phyloP scores from a whole-genome alignment of 208 protist species.

The Trypanosoma mega region DNA sequence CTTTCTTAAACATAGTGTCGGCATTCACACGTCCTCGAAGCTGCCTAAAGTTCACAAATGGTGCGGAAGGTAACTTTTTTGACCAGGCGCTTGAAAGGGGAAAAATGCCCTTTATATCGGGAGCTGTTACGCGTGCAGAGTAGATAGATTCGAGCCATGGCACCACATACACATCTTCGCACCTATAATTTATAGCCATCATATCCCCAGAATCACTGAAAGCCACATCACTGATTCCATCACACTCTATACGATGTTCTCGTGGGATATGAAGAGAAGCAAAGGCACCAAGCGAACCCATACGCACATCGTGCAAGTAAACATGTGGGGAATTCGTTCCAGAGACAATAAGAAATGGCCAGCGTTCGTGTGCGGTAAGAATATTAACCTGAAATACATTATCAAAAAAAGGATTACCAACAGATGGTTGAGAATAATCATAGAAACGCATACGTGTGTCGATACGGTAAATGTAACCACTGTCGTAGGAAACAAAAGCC shows the following conservation, averaged over 20 bases:
- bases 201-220: constrained; percentile 45
- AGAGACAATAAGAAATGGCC: constrained; percentile 40
- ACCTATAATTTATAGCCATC: constrained; percentile 44
- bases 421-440: background rate
- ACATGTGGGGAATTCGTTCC: constrained; percentile 38
- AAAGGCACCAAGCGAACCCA: constrained; percentile 32
- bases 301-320: constrained; percentile 56
- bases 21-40: constrained; percentile 35
- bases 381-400: constrained; percentile 25
- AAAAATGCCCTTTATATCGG: background rate
- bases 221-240: constrained; percentile 36
- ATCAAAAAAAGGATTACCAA: constrained; percentile 22
- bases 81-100: background rate
- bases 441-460: constrained; percentile 31
- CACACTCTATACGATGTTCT: background rate
- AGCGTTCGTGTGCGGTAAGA: constrained; percentile 32
- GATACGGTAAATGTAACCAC: constrained; percentile 33
- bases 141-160: constrained; percentile 33
- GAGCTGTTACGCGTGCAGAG: background rate
- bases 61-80: constrained; percentile 15
- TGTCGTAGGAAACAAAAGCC: constrained; percentile 41
- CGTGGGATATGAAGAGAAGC: constrained; percentile 27
- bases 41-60: constrained; percentile 2
- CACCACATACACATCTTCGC: constrained; percentile 37
- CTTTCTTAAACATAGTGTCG: constrained; percentile 58